Conservation (phyloP, 2,329 filamentous ascomycete species). For the Fusarium annulatum region DNA sequence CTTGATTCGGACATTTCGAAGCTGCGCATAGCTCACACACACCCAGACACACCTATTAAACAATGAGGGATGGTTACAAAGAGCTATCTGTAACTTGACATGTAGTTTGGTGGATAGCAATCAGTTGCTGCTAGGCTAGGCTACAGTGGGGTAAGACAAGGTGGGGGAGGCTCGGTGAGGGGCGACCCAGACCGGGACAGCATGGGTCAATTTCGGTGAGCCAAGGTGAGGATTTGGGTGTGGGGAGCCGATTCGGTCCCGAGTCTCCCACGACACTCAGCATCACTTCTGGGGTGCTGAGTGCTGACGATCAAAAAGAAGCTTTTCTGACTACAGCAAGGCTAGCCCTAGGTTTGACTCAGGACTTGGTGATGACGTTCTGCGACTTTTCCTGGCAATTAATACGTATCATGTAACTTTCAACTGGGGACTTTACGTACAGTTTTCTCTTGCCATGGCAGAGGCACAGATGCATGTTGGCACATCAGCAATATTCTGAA, state of each 20-base stretch:
- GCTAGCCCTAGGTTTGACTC: background rate
- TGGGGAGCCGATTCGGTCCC: background rate
- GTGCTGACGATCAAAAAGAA: background rate
- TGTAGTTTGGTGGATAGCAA: conserved; percentile 30
- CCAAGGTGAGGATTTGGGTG: background rate
- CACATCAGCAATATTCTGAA: background rate
- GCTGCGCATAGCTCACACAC: background rate
- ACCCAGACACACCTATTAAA: background rate
- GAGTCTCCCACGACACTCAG: background rate
- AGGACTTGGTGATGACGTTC: background rate
- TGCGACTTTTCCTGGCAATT: background rate
- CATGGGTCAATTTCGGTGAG: background rate
- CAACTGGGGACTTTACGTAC: background rate
- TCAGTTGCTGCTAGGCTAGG: conserved; percentile 23
- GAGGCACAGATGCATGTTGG: background rate
- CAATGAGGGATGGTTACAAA: conserved; percentile 12
- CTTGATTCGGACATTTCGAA: conserved; percentile 53
- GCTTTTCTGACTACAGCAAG: background rate
- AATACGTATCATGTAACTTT: background rate
- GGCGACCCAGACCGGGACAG: background rate
- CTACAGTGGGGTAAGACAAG: conserved; percentile 24
- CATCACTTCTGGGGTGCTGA: background rate
- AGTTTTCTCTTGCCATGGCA: background rate
- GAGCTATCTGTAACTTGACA: conserved; percentile 39
- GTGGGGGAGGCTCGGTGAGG: conserved; percentile 15